Evolutionary conservation across 1,139 yeast species (phyloP), one percentile per base, ranked within the genome.

Genomic region (Geotrichum cucujoidarum): DNA sequence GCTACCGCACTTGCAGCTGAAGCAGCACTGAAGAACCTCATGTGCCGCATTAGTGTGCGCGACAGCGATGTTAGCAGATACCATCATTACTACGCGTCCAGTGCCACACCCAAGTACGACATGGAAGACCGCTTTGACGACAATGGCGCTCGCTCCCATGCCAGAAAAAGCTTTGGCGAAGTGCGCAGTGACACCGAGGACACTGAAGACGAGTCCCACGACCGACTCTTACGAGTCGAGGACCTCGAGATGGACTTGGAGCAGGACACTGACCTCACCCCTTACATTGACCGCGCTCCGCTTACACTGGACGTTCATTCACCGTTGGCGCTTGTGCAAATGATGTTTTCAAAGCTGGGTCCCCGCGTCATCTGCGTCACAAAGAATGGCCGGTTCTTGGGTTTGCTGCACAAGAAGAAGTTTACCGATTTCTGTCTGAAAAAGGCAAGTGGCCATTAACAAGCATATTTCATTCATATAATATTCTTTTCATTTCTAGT

Each of bases 311-410:
- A 77, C 53, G 59, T 74, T 41, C 70, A 73, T 48, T 71, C 80
- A 18, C 81, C 79, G 27, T 58, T 79, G 41, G 70, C 78, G 20
- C 66, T 79, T 50, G 81, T 80, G 2, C 77, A 78, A 55, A 66
- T 74, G 60, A 67, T 79, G 24, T 79, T 79, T 58, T 76, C 77
- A 42, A 74, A 76, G 54, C 64, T 79, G 35, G 84, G 84, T 0
- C 74, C 72, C 40, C 61, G 83, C 45, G 76, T 73, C 14, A 69
- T 79, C 30, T 77, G 78, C 21, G 70, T 78, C 29, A 60, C 73
- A n/a, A 69, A 70, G 45, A 67, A 74, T 33, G 83, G 82, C 10
- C 62, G 65, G 50, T 78, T 72, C 58, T 70, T 71, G 52, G 83
- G 83, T 0, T 69, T 78, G 2, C 63, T 79, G 54, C 82, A 79